These are phyloP conservation scores for Diaporthe aspalathi DNA, from an alignment of 2,329 filamentous ascomycete species.

Conservation along the genomic window DNA sequence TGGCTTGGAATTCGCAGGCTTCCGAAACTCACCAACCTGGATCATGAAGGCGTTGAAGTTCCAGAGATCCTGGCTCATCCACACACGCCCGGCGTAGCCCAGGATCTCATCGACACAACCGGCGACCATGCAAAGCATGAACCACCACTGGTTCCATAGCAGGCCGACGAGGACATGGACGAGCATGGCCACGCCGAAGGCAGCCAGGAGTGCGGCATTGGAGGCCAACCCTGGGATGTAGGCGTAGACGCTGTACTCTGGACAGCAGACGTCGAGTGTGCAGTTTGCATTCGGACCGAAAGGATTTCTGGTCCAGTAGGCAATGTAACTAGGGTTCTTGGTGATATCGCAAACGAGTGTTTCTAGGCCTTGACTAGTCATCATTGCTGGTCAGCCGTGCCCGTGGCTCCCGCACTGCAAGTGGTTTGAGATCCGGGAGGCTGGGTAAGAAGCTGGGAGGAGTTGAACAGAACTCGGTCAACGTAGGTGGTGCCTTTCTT, in stretches of 20 bases:
- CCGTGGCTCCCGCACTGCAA: not conserved
- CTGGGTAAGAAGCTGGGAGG: not conserved
- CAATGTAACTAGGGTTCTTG: not conserved
- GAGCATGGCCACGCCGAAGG: slow-evolving; percentile 61
- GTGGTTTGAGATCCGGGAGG: not conserved
- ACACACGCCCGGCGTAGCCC: slow-evolving; percentile 71
- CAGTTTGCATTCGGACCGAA: slow-evolving; percentile 63
- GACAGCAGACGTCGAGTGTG: slow-evolving; percentile 59
- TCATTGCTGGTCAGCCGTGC: slow-evolving; percentile 1
- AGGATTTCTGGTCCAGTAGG: not conserved
- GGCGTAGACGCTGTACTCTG: slow-evolving; percentile 58
- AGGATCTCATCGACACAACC: slow-evolving; percentile 69
- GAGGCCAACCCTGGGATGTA: slow-evolving; percentile 59
- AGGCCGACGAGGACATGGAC: slow-evolving; percentile 62
- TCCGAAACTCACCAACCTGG: slow-evolving; percentile 64
- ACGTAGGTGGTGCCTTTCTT: not conserved
- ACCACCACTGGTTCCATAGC: slow-evolving; percentile 60
- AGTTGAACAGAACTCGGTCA: not conserved
- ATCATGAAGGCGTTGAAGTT: slow-evolving; percentile 70
- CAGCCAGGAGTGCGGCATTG: slow-evolving; percentile 55
- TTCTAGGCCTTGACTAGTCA: slow-evolving; percentile 1
- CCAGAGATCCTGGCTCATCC: slow-evolving; percentile 69
- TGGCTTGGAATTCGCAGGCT: too few species aligned
- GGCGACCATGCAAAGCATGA: slow-evolving; percentile 62
- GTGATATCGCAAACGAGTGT: not conserved